Conservation (phyloP, 306 rosid species). For the Cucumis sativus region DNA sequence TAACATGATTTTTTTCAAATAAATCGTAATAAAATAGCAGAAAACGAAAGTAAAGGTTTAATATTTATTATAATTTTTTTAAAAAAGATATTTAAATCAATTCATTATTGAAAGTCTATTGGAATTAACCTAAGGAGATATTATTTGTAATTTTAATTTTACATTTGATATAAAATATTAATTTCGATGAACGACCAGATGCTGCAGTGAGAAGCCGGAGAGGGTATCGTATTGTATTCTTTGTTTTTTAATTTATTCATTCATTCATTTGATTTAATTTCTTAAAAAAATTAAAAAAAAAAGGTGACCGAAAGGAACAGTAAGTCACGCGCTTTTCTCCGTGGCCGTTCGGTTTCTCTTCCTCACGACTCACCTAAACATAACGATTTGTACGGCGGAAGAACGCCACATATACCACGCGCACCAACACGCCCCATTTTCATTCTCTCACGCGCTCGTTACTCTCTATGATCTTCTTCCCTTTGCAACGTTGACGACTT, state of each 20-base stretch:
- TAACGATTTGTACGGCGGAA: constrained; percentile 1
- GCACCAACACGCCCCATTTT: not conserved
- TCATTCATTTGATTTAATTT: too few relatives aligned
- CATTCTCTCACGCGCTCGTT: too few relatives aligned
- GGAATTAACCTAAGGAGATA: too few relatives aligned
- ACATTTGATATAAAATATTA: too few relatives aligned
- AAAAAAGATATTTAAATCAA: too few relatives aligned
- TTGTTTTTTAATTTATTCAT: too few relatives aligned
- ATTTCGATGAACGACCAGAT: not conserved
- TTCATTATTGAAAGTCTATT: too few relatives aligned
- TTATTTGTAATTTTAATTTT: too few relatives aligned
- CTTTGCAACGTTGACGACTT: not conserved
- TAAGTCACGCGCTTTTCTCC: constrained; percentile 1
- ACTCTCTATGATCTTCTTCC: not conserved
- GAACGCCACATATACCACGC: not conserved
- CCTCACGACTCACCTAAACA: not conserved
- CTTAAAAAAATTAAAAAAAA: not conserved
- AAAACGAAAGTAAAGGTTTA: too few relatives aligned
- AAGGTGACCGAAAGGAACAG: not conserved
- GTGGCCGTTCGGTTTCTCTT: not conserved
- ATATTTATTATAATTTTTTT: too few relatives aligned
- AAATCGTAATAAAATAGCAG: too few relatives aligned
- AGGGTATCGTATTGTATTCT: not conserved
- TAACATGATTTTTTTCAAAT: too few relatives aligned
- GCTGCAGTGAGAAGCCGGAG: not conserved